Evolutionary conservation across 176 grass and related monocot species (phyloP).

Genomic region (Cenchrus fungigraminus): DNA sequence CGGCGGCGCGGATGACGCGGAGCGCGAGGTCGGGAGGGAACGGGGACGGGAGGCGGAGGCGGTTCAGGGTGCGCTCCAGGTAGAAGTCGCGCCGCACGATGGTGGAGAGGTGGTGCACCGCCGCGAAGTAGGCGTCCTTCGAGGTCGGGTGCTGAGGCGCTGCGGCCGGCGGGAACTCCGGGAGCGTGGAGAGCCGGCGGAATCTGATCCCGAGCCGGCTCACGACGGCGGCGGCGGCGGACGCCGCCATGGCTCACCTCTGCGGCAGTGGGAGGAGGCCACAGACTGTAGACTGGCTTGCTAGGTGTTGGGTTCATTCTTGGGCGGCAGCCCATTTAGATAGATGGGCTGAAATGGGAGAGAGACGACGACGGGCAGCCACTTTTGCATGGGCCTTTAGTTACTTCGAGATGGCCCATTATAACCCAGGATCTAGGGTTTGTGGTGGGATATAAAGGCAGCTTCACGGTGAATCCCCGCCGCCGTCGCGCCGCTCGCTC

Average conservation of each 20-base stretch:
- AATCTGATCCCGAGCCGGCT: constrained; percentile 31
- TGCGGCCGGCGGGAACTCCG: constrained; percentile 1
- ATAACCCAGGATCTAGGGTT: constrained; percentile 35
- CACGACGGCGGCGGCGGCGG: constrained; percentile 33
- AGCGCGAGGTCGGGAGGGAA: constrained; percentile 79
- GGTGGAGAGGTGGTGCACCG: constrained; percentile 77
- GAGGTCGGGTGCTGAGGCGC: constrained; percentile 44
- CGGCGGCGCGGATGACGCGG: constrained; percentile 71
- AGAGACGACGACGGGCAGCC: too few relatives aligned
- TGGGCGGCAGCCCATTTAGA: not conserved
- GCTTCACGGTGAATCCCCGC: not conserved
- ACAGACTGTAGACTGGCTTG: too few relatives aligned
- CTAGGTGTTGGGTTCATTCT: too few relatives aligned
- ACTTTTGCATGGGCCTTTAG: not conserved
- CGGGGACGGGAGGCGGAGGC: constrained; percentile 82
- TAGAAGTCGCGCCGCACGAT: constrained; percentile 98
- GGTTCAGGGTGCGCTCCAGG: constrained; percentile 88
- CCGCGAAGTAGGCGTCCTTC: constrained; percentile 91
- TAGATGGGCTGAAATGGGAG: not conserved
- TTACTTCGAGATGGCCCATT: not conserved
- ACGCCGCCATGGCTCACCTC: constrained; percentile 22
- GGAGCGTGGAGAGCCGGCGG: constrained; percentile 23
- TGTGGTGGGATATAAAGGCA: not conserved
- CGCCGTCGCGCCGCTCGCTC: constrained; percentile 31
- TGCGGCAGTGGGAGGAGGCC: not conserved